phyloP scores from a whole-genome alignment of 495 filamentous ascomycete species.

The Glonium stellatum region DNA sequence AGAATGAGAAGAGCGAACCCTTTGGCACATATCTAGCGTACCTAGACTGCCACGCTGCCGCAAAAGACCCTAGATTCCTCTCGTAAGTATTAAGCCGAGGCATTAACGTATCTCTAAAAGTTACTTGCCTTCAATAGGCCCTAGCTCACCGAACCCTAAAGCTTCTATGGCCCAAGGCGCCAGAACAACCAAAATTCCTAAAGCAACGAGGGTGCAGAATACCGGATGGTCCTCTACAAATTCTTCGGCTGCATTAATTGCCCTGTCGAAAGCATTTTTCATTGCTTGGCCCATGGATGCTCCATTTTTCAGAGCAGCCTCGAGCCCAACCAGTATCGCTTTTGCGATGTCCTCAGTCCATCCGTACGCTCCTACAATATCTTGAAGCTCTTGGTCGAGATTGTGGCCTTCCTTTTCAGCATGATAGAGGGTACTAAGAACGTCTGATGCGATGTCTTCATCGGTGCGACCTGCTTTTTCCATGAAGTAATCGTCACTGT shows the following conservation, averaged over 20 bases:
- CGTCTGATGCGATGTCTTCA: neutral
- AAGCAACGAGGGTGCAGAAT: constrained; percentile 42
- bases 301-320: constrained; percentile 32
- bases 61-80: constrained; percentile 36
- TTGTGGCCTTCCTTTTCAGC: constrained; percentile 11
- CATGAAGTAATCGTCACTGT: neutral
- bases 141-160: constrained; percentile 46
- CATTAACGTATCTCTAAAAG: neutral
- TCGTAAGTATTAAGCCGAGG: constrained; percentile 7
- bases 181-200: constrained; percentile 45
- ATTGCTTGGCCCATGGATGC: constrained; percentile 33
- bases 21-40: constrained; percentile 44
- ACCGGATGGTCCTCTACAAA: constrained; percentile 43
- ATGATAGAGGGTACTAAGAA: neutral
- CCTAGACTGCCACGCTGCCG: constrained; percentile 41
- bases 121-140: constrained; percentile 41
- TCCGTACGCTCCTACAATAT: constrained; percentile 19
- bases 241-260: constrained; percentile 29
- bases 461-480: neutral
- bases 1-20: constrained; percentile 43
- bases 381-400: constrained; percentile 5
- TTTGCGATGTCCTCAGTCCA: constrained; percentile 41
- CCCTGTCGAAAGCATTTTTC: constrained; percentile 34
- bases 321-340: constrained; percentile 35
- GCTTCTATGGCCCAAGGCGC: constrained; percentile 41